Evolutionary conservation across 2,329 filamentous ascomycete genomes (phyloP).

Genomic region (Ascochyta viciae-villosae): DNA sequence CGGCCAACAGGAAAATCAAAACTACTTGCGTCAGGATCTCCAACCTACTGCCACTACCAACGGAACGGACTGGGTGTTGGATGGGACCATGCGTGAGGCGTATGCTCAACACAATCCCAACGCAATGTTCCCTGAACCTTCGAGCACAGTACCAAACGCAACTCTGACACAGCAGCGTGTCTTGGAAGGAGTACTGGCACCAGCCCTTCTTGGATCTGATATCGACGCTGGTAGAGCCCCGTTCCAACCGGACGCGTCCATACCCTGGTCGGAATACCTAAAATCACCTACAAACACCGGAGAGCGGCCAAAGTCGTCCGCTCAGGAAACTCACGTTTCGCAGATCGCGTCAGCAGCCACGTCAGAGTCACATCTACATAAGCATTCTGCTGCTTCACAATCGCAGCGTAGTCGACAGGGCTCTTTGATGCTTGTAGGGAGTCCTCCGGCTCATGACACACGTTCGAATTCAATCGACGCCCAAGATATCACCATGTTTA

Average conservation of each 20-base stretch:
- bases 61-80: constrained; percentile 29
- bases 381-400: neutral
- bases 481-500: neutral
- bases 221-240: constrained; percentile 17
- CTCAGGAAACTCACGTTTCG: constrained; percentile 5
- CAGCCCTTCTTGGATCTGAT: constrained; percentile 34
- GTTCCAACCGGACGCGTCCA: constrained; percentile 38
- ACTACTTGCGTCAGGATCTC: neutral
- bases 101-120: constrained; percentile 51
- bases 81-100: constrained; percentile 44
- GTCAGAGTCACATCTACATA: neutral
- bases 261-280: constrained; percentile 48
- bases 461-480: neutral
- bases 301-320: constrained; percentile 20
- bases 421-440: constrained; percentile 15
- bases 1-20: neutral
- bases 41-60: neutral
- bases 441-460: constrained; percentile 11
- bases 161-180: constrained; percentile 52
- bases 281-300: constrained; percentile 24
- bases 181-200: constrained; percentile 43
- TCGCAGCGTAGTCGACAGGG: constrained; percentile 16
- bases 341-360: neutral
- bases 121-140: constrained; percentile 50
- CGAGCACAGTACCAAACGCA: constrained; percentile 53